Evolutionary conservation across 2,329 filamentous ascomycete genomes (phyloP), one percentile per base, ranked within the genome.

Genomic region (Fusarium vanettenii): DNA sequence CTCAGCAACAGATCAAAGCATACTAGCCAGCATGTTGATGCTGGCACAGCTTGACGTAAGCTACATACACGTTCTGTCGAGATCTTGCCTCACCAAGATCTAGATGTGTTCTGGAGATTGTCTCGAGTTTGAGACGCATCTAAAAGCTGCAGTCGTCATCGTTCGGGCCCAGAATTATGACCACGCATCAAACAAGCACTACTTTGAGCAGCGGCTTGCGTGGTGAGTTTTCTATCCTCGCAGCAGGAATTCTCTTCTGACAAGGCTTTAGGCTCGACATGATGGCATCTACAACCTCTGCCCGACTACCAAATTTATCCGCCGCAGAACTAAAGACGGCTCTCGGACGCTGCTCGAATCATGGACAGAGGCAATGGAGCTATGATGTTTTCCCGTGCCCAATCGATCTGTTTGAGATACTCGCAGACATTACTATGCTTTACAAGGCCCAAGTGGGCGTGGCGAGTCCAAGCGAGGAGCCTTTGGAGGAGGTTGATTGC

Each of bases 91-190:
- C 33, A 63, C 25, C 13, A 37, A 9, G 14, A 22, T 39, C 6
- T 14, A 70, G 69, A 71, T 71, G 69, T 71, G 69, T 22, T 71
- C 69, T 0, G 69, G 69, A 1, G 69, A 71, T 20, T 71, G 69
- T 6, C 20, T 29, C 0, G 69, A 71, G 31, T 71, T 71, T 41
- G 43, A 61, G 27, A 71, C 66, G 1, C 69, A 71, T 13, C 9
- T 71, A 4, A 61, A 33, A 11, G 69, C 69, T 9, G 69, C 66
- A 4, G 45, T 25, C 33, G 27, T 29, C 14, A 20, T 70, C 0
- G 20, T 70, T 3, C 45, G 45, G 0, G 41, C 2, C 6, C 18
- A 22, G 0, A 5, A 1, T 1, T 71, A 71, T 27, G 14, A 33
- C 5, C 55, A 63, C 6, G 14, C 3, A 0, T 1, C 1, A 0